Evolutionary conservation across 164 flowering plant species (phyloP).

Genomic region (Tetrastigma voinierianum): DNA sequence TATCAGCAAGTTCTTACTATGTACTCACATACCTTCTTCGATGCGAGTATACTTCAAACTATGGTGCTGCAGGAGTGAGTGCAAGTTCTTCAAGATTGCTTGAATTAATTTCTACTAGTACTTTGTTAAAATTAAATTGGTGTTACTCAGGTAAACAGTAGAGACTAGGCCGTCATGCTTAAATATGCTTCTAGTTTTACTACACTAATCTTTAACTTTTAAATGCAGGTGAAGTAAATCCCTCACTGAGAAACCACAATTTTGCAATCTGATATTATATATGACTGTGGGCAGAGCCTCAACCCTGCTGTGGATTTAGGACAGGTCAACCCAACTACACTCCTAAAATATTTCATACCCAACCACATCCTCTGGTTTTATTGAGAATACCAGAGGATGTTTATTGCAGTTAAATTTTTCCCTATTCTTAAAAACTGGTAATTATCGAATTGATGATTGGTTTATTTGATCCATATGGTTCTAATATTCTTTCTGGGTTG

Average conservation of each 20-base stretch:
- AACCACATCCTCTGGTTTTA: too few relatives aligned
- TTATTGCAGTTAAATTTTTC: too few relatives aligned
- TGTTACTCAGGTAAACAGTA: not conserved
- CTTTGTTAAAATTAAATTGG: not conserved
- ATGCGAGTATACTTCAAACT: slow-evolving; percentile 50
- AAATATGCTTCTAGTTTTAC: not conserved
- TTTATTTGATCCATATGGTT: slow-evolving; percentile 2
- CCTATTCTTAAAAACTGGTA: too few relatives aligned
- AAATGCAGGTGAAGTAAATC: slow-evolving; percentile 74
- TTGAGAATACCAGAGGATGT: too few relatives aligned
- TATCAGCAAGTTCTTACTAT: slow-evolving; percentile 49
- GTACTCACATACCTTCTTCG: slow-evolving; percentile 37
- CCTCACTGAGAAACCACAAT: slow-evolving; percentile 76
- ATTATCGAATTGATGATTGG: not conserved
- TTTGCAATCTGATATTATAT: slow-evolving; percentile 68
- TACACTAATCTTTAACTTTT: too few relatives aligned
- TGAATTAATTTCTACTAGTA: not conserved
- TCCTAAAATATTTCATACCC: too few relatives aligned
- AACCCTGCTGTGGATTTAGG: slow-evolving; percentile 95
- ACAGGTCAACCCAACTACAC: slow-evolving; percentile 44
- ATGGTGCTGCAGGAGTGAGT: slow-evolving; percentile 82
- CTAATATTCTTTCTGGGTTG: not conserved
- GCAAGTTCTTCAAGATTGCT: slow-evolving; percentile 21
- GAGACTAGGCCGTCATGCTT: not conserved
- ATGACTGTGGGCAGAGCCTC: slow-evolving; percentile 94